Evolutionary conservation across 2,329 filamentous ascomycete genomes (phyloP).

Genomic region (Stemphylium vesicarium): DNA sequence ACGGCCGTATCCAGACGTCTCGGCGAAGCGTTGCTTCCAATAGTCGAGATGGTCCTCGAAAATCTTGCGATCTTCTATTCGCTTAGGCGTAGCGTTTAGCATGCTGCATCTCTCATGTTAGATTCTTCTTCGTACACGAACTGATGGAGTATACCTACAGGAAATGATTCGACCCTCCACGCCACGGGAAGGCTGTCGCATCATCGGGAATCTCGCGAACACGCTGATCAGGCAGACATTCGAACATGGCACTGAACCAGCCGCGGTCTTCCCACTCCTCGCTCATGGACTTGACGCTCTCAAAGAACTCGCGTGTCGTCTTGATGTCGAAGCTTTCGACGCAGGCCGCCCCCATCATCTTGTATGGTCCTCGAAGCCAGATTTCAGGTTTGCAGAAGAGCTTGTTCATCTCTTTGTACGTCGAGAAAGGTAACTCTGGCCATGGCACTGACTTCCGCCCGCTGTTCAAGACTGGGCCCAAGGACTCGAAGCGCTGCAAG

Average conservation of each 20-base stretch:
- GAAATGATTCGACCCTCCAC: slow-evolving; percentile 9
- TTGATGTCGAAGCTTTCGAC: slow-evolving; percentile 4
- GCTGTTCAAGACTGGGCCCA: neutral
- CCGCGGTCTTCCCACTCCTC: slow-evolving; percentile 9
- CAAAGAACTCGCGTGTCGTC: slow-evolving; percentile 11
- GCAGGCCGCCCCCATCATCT: slow-evolving; percentile 9
- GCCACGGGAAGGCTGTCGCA: slow-evolving; percentile 9
- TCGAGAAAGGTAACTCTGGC: slow-evolving; percentile 9
- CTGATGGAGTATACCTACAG: neutral
- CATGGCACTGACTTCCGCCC: slow-evolving; percentile 6
- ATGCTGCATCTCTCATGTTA: neutral
- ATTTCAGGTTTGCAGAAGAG: slow-evolving; percentile 7
- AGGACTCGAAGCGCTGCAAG: slow-evolving; percentile 7
- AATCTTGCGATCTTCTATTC: slow-evolving; percentile 3
- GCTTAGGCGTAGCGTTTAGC: slow-evolving; percentile 10
- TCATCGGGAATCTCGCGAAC: slow-evolving; percentile 5
- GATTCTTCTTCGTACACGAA: neutral
- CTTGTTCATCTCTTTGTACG: slow-evolving; percentile 14
- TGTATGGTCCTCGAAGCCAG: slow-evolving; percentile 2
- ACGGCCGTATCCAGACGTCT: slow-evolving; percentile 4
- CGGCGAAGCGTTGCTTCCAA: slow-evolving; percentile 9
- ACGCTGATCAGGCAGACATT: slow-evolving; percentile 10
- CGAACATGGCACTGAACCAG: slow-evolving; percentile 13
- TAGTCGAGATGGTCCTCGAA: slow-evolving; percentile 7
- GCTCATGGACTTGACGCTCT: slow-evolving; percentile 12